Evolutionary conservation across 1,139 yeast genomes (phyloP), one percentile per base, ranked within the genome.

Genomic region (Saccharomyces hybrid): DNA sequence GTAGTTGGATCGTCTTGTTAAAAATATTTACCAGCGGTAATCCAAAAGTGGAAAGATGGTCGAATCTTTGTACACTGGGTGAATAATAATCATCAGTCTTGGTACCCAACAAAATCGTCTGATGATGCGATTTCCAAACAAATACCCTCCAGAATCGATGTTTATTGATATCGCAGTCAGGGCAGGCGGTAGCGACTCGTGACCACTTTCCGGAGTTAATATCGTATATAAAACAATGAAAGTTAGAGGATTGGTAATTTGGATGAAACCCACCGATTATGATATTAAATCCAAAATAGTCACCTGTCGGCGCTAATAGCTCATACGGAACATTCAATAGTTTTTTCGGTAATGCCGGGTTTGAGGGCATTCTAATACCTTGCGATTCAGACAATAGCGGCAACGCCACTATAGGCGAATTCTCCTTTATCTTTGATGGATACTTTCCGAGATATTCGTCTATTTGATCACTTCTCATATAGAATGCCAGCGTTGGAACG

Each of bases 41-140:
- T 48, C 85, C 80, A n/a, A 85, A 81, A 4, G 84, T 75, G 5
- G 84, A 70, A 65, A 84, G 70, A 46, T 74, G 65, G 41, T 83
- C 82, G 67, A 84, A 86, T 61, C 75, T 82, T 56, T 86, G 79
- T 5, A 83, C 75, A 50, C 83, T 75, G 55, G 84, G 78, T 6
- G 80, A 72, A 8, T 80, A 73, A 46, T 73, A 71, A 2, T 80
- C 76, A 25, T 82, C 78, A 20, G 75, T 70, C 49, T 59, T 53
- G 4, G 75, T 68, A 0, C 89, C 93, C 56, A 81, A 66, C 50
- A 79, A 70, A 6, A 78, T 75, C 1, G 84, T 83, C 64, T 82
- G 82, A 64, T 85, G 91, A 69, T 86, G 93, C 1, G 90, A 83
- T 49, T 78, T 78, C 93, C 93, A 86, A 0, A 82, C 82, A 69